Base-by-base conservation (phyloP, 2,329 filamentous ascomycete species). In the Decorospora gaudefroyi region DNA sequence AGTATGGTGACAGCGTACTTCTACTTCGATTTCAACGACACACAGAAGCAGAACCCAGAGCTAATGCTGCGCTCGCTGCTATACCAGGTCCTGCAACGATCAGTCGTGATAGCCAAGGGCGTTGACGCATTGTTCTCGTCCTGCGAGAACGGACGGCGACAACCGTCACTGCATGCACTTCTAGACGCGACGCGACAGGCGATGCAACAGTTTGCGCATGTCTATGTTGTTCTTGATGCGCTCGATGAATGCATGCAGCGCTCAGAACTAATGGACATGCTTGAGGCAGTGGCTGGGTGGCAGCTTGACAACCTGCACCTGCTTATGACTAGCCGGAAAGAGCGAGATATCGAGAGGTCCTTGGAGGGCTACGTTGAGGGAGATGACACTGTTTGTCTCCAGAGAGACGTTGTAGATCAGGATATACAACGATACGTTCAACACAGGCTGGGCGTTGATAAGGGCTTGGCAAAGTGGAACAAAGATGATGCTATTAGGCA, bases 21-120 rank as follows among this genome's bases (percentile, higher is more conserved):
- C 37, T 65, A 49, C 45, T 66, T 65, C 42, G 51, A 62, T 40
- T 75, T 75, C 54, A 72, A 63, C n/a, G 62, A 74, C 33, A 28
- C 9, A 2, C 35, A 61, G 19, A 75, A 74, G 39, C 70, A 74
- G 44, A 34, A 53, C 1, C 27, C 65, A 4, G 62, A 70, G n/a
- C 51, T 58, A 1, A 65, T 72, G 57, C 9, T 75, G 2, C 63
- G 66, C 10, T 73, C 71, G 10, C 50, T 76, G 3, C 30, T 73
- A 10, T 50, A 30, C 16, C 73, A 75, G 43, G 51, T 74, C 2
- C 64, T 57, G 33, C 25, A 50, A 15, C 53, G 59, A n/a, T 49
- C 39, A 6, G 21, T 26, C 11, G 44, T 41, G 7, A 37, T 57
- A 8, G 59, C 50, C 10, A 11, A 18, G 19, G 10, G 41, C 18